Base-by-base conservation (phyloP, 176 grass and related monocot species). In the Triticum dicoccoides region DNA sequence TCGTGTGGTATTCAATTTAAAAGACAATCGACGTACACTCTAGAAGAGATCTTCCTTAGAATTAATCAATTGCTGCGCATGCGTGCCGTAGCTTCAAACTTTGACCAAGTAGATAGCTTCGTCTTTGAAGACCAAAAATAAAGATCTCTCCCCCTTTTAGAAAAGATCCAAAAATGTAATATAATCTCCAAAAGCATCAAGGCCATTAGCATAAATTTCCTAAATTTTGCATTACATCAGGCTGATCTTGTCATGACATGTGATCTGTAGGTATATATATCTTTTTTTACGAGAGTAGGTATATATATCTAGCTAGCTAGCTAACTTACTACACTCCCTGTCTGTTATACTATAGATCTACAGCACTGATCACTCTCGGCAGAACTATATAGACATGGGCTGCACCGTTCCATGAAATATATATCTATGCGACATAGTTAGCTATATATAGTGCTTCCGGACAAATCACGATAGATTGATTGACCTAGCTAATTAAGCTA, bases 41-140 rank as follows among this genome's bases (percentile, higher is more conserved):
- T 25, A 77, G 86, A 88, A 88, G 24, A 82, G 35, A 76, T 83
- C 85, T 88, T 64, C 54, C 24, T 62, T 82, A 54, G 10, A 82
- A 85, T 66, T 85, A 65, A 85, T 88, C 86, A 88, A 91, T 78
- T 73, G 32, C 11, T 77, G 74, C 39, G 80, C 62, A 39, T 77
- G 90, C 51, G 51, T 54, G 51, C 51, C 65, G 35, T 58, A 54
- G 45, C 73, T 54, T 76, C 73, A 76, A 76, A 32, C 73, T 76
- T 86, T 90, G 79, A 90, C 88, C 38, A 69, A 41, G 49, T 69
- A 81, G 41, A 65, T 51, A 41, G 38, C 81, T 87, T 76, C 15
- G 66, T 41, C 49, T 81, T 38, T 41, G 51, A 77, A 80, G 80
- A 63, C 61, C 51, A 42, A 61, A 52, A 54, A 54, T 42, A 70